Evolutionary conservation across 371 early-diverging fungal genomes (phyloP).

Genomic region (Parasitella parasitica): DNA sequence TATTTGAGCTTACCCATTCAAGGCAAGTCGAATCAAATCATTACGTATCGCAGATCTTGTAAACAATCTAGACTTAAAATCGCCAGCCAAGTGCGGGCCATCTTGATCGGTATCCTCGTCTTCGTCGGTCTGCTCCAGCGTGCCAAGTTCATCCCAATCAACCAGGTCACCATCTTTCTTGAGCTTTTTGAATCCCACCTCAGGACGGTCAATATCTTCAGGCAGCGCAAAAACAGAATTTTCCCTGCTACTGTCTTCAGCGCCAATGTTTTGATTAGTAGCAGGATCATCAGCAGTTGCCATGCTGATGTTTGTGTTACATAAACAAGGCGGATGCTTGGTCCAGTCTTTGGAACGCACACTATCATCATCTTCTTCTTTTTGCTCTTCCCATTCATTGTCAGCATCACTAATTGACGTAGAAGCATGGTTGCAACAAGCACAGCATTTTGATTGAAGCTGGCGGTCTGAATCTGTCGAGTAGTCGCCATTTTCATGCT

Average conservation of each 20-base stretch:
- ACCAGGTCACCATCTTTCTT: constrained; percentile 10
- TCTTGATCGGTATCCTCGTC: constrained; percentile 1
- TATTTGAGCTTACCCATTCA: constrained; percentile 46
- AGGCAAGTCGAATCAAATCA: constrained; percentile 34
- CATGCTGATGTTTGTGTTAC: background rate
- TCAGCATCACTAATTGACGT: background rate
- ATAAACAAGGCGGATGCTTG: background rate
- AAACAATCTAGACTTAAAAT: background rate
- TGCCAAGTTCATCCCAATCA: constrained; percentile 12
- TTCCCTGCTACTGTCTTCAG: background rate
- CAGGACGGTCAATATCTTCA: background rate
- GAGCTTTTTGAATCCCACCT: constrained; percentile 3
- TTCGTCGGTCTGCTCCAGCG: background rate
- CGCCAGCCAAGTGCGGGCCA: background rate
- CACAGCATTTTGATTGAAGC: background rate
- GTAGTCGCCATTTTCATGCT: background rate
- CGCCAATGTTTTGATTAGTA: background rate
- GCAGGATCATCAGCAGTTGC: background rate
- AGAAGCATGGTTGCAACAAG: background rate
- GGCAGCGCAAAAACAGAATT: constrained; percentile 6
- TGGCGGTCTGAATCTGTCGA: background rate
- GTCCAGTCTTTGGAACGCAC: background rate
- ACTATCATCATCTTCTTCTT: background rate
- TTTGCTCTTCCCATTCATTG: background rate
- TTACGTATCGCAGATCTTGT: constrained; percentile 9